These are phyloP conservation scores for Termitomyces eurrhizus DNA, from an alignment of 768 basidiomycete species.

Conservation along the genomic window DNA sequence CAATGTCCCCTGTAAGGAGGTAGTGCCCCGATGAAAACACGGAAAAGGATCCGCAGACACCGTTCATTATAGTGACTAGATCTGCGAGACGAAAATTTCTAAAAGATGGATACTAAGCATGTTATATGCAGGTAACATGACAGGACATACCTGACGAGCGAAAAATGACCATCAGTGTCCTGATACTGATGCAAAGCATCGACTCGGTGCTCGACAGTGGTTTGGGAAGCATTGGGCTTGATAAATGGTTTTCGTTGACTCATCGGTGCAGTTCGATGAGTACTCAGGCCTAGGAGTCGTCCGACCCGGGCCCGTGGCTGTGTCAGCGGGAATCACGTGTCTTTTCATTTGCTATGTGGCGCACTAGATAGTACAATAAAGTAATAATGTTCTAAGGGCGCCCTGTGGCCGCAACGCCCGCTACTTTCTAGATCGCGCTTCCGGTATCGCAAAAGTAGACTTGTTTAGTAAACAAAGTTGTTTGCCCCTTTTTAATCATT, in stretches of 20 bases:
- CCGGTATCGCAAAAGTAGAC: too few species aligned
- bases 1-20: slow-evolving; percentile 72
- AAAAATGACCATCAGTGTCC: slow-evolving; percentile 93
- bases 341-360: slow-evolving; percentile 1
- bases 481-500: too few species aligned
- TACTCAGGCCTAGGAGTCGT: not conserved
- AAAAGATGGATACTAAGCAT: slow-evolving; percentile 11
- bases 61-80: slow-evolving; percentile 98
- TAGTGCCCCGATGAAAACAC: slow-evolving; percentile 92
- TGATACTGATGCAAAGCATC: slow-evolving; percentile 75
- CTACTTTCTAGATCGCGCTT: too few species aligned
- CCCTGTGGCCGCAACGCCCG: too few species aligned
- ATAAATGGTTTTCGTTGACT: slow-evolving; percentile 44
- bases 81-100: slow-evolving; percentile 99
- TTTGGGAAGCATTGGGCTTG: slow-evolving; percentile 22
- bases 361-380: slow-evolving; percentile 2
- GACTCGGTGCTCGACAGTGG: slow-evolving; percentile 21
- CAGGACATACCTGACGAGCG: slow-evolving; percentile 78
- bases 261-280: slow-evolving; percentile 30
- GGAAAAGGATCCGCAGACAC: slow-evolving; percentile 94
- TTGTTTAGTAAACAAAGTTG: too few species aligned
- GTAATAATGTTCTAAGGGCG: too few species aligned
- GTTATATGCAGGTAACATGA: slow-evolving; percentile 12
- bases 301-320: slow-evolving; percentile 1
- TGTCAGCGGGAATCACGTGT: slow-evolving; percentile 13